phyloP scores from a whole-genome alignment of 371 early-diverging fungal species.

The Dichotomocladium elegans region DNA sequence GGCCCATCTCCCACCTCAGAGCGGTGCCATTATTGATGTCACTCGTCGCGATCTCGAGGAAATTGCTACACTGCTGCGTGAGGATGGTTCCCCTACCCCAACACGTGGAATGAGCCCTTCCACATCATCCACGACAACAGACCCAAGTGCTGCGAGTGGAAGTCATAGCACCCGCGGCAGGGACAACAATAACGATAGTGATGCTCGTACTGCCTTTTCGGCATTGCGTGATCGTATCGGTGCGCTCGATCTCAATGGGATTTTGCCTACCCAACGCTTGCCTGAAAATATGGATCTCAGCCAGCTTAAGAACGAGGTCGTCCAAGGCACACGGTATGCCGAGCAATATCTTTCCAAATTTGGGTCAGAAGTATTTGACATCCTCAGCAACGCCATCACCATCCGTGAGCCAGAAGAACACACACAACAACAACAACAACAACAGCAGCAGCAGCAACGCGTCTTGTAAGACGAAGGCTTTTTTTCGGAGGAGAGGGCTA shows the following conservation, averaged over 20 bases:
- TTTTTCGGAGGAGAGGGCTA: too few relatives aligned
- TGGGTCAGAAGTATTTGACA: conserved; percentile 36
- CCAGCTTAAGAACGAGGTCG: conserved; percentile 30
- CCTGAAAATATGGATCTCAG: conserved; percentile 43
- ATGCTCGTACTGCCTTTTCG: conserved; percentile 3
- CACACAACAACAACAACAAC: too few relatives aligned
- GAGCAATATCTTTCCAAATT: conserved; percentile 45
- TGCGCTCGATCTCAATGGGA: not conserved
- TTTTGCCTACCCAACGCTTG: conserved; percentile 15
- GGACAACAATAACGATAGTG: not conserved
- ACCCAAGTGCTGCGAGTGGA: not conserved
- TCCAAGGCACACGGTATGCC: conserved; percentile 39
- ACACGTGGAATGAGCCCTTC: conserved; percentile 2
- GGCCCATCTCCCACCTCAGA: too few relatives aligned
- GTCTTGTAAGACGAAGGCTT: not conserved
- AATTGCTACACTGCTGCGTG: conserved; percentile 33
- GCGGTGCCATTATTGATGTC: conserved; percentile 44
- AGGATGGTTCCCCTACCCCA: conserved; percentile 20
- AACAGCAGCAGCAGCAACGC: too few relatives aligned
- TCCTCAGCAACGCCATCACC: conserved; percentile 35
- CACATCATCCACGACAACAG: conserved; percentile 7
- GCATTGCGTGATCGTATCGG: conserved; percentile 3
- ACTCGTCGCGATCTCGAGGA: conserved; percentile 42
- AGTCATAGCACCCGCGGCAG: not conserved
- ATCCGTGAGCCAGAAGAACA: conserved; percentile 31